Evolutionary conservation across 768 basidiomycete genomes (phyloP).

Genomic region (Boletus patriciae): DNA sequence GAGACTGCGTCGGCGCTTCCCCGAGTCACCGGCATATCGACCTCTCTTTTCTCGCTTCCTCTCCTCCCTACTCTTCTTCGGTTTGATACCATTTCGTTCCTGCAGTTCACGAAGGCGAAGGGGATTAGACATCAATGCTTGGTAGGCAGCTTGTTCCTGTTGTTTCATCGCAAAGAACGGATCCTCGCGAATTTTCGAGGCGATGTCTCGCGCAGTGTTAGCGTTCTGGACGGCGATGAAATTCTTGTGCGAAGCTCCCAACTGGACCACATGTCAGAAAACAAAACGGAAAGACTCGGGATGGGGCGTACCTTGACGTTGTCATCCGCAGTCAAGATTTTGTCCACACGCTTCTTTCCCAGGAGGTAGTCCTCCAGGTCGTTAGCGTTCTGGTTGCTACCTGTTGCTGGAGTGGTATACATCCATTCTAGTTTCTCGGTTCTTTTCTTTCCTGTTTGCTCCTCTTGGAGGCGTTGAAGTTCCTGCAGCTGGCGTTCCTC

Average conservation of each 20-base stretch:
- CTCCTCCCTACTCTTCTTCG: conserved; percentile 72
- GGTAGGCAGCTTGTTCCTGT: conserved; percentile 92
- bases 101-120: conserved; percentile 80
- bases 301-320: conserved; percentile 69
- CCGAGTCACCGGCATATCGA: conserved; percentile 33
- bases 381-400: conserved; percentile 81
- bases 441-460: conserved; percentile 91
- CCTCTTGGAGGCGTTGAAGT: conserved; percentile 92
- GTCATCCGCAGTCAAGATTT: conserved; percentile 89
- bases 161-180: conserved; percentile 97
- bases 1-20: conserved; percentile 41
- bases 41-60: conserved; percentile 46
- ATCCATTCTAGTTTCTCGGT: conserved; percentile 98
- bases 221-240: conserved; percentile 96
- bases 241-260: conserved; percentile 85
- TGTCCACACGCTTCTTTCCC: conserved; percentile 97
- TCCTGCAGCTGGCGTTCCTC: conserved; percentile 97
- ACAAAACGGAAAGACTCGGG: not conserved
- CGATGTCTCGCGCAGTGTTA: conserved; percentile 83
- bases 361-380: conserved; percentile 96
- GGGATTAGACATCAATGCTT: conserved; percentile 83
- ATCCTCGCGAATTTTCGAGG: conserved; percentile 94
- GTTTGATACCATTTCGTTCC: conserved; percentile 76
- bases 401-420: conserved; percentile 96
- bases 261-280: conserved; percentile 39